Base-by-base conservation (phyloP, 2,329 filamentous ascomycete species). In the Ascochyta pisi region DNA sequence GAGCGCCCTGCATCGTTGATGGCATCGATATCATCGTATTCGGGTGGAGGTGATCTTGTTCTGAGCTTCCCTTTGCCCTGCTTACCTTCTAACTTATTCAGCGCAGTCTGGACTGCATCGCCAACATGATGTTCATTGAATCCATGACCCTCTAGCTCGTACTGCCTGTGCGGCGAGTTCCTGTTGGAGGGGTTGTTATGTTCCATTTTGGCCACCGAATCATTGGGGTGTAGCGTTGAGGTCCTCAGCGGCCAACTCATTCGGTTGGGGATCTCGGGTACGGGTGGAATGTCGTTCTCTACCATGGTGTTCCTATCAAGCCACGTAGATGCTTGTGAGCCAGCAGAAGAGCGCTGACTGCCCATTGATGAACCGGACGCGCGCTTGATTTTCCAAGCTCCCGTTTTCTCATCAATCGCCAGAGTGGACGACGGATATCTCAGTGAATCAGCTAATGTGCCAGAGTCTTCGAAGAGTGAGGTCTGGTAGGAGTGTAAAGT, bases 391-490 rank as follows among this genome's bases (percentile, higher is more conserved):
- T 74, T 75, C 65, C 66, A 74, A 24, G 60, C 52, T 4, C 73
- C 71, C 9, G 69, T 72, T 39, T 64, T 70, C 12, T 60, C 47
- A 39, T 74, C 70, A 13, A 73, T 63, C 44, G 69, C 66, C n/a
- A 74, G 59, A n/a, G 69, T 66, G 0, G 70, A 70, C 6, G 67
- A 68, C 12, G 64, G 67, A 38, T 69, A 74, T 42, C 62, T 62
- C 7, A 75, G 62, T 8, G 71, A 73, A 39, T 74, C 71, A 12
- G 71, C 71, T 43, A 74, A 54, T 23, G 73, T 71, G 15, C 61
- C 62, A 6, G 70, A 62, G 29, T 73, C 70, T 27, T 73, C 68
- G 39, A 73, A 75, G 4, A 73, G 24, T 1, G 69, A 72, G 13
- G 54, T 58, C 38, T 69, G 54, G 47, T 71, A 74, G 27, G 65